Evolutionary conservation across 768 basidiomycete species (phyloP), one percentile per base, ranked within the genome.

Genomic region (Boletus pseudopeckii): DNA sequence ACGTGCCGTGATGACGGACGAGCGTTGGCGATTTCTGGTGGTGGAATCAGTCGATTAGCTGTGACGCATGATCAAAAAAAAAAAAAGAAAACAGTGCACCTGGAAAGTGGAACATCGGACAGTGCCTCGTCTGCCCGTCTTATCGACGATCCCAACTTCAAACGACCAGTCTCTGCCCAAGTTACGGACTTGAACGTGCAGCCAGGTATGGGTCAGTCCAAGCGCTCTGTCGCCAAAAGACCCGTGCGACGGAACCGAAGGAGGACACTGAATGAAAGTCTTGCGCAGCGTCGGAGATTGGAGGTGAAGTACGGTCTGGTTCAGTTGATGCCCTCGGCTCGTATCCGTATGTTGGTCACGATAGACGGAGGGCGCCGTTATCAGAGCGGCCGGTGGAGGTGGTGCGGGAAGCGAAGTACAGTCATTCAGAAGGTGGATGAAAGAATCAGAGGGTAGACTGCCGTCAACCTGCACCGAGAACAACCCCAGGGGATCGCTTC

Each of bases 101-200:
- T 91, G 90, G 58, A 92, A 92, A 7, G 90, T 91, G 22, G 88
- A 88, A 58, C 84, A 79, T 33, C 89, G 76, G 34, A 90, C 65
- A 47, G 80, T 67, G 3, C 90, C 89, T 57, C 73, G 73, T 53
- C 79, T 75, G 14, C 83, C 82, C 13, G 69, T 67, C 50, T 77
- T 77, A 72, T 92, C 90, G 50, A 84, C 80, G 28, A 92, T 61
- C 7, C 88, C 89, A 17, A 90, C 75, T 70, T 91, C 88, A 57
- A 91, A 82, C 15, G 84, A 78, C 86, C 86, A 90, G 55, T 84
- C 81, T 52, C 80, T 75, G 39, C 78, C 80, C 63, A 91, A 53
- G 63, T 84, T 78, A 45, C 87, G 82, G 42, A 86, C 82, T 67
- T 92, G 90, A 8, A 91, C 43, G 64, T 91, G 86, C 50, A 92